Base-by-base conservation (phyloP, 2,329 filamentous ascomycete species). In the Dactylellina haptotyla region DNA sequence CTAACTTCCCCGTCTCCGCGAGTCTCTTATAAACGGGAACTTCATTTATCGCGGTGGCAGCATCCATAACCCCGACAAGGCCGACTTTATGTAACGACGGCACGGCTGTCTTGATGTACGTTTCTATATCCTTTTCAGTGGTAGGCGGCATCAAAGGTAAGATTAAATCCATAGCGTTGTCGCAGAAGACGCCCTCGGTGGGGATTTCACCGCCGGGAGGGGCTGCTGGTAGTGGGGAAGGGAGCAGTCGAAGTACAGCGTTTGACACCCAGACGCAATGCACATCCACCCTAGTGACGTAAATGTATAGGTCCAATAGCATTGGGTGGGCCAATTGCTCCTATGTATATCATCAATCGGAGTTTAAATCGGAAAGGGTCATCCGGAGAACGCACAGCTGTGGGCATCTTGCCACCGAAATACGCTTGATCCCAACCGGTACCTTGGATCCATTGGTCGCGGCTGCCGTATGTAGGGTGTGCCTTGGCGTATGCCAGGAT, bases 211-310 rank as follows among this genome's bases (percentile, higher is more conserved):
- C 89, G 9, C 88, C 89, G 0, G 87, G 87, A 1, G 84, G 81
- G 25, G 85, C 75, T 6, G 85, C 78, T 43, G 81, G 82, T 1
- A 83, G 66, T 0, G 83, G 81, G 0, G 81, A 76, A 0, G 88
- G 85, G 4, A 91, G 83, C 1, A 90, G 82, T 51, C 84, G 81
- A 1, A 91, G 83, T 1, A 91, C 86, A 16, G 87, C 83, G 25
- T 86, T 82, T 0, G 88, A 90, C 1, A 90, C 88, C 87, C 88
- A 90, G 26, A 87, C 84, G 79, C 89, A 91, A 79, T 91, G 89
- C 2, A 88, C 87, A 76, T 91, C 89, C 5, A 90, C 86, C 12
- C 89, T 85, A 77, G 90, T 88, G 2, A 91, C 83, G 87, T 90
- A 89, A 69, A 90, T 85, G 78, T 87, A 90, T 34, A 87, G 80